These are phyloP conservation scores for Kwoniella botswanensis DNA, from an alignment of 768 basidiomycete genomes.

Conservation along the genomic window DNA sequence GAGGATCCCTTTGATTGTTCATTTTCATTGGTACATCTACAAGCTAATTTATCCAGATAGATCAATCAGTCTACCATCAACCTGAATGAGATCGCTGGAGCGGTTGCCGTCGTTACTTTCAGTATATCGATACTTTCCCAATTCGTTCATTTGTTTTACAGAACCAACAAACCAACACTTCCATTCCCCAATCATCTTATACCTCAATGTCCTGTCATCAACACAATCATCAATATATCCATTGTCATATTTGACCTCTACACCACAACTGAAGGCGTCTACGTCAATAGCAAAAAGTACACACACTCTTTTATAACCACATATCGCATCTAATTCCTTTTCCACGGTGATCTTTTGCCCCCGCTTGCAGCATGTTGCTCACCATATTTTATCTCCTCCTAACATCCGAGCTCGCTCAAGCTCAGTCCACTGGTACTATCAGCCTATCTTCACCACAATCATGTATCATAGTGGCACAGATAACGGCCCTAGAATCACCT, in stretches of 20 bases:
- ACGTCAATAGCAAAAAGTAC: not conserved
- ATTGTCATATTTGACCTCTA: too few relatives aligned
- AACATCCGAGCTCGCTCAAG: not conserved
- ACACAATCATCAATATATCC: too few relatives aligned
- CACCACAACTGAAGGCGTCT: not conserved
- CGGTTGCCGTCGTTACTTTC: not conserved
- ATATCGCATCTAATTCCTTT: not conserved
- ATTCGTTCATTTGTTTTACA: not conserved
- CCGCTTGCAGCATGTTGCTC: not conserved
- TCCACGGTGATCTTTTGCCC: not conserved
- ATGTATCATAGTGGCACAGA: conserved; percentile 44
- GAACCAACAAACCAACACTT: not conserved
- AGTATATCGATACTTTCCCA: not conserved
- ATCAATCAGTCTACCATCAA: not conserved
- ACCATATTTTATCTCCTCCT: not conserved
- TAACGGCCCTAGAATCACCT: conserved; percentile 28
- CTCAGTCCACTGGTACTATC: conserved; percentile 31
- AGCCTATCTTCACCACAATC: conserved; percentile 22
- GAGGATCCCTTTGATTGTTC: conserved; percentile 4
- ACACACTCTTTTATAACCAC: conserved; percentile 6
- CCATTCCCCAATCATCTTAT: not conserved
- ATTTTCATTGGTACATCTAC: conserved; percentile 3
- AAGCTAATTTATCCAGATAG: conserved; percentile 1
- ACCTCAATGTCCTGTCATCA: too few relatives aligned
- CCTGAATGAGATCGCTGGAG: not conserved